Evolutionary conservation across 306 rosid genomes (phyloP).

Genomic region (Delonix regia): DNA sequence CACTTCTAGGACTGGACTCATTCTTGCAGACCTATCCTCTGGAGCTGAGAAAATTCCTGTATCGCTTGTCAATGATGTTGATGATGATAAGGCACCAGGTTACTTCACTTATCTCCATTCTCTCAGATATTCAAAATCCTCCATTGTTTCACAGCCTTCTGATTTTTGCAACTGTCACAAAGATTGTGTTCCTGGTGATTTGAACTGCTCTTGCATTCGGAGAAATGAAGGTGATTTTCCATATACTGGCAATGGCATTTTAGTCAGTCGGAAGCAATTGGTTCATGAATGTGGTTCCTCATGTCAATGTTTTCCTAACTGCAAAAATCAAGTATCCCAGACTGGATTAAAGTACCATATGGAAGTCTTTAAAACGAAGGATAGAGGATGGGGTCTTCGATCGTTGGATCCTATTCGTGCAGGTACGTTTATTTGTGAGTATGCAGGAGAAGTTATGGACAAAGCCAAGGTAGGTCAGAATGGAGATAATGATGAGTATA

Average conservation of each 20-base stretch:
- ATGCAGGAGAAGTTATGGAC: constrained; percentile 72
- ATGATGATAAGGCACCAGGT: constrained; percentile 58
- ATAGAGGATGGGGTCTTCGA: constrained; percentile 77
- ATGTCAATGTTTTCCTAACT: constrained; percentile 66
- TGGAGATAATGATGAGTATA: constrained; percentile 50
- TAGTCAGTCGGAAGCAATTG: constrained; percentile 57
- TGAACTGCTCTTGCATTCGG: constrained; percentile 63
- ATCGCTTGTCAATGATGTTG: constrained; percentile 69
- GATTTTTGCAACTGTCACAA: constrained; percentile 53
- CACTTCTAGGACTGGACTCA: constrained; percentile 62
- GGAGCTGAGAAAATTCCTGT: constrained; percentile 69
- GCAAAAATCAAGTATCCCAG: constrained; percentile 67
- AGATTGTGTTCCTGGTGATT: constrained; percentile 63
- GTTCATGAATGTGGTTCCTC: constrained; percentile 72
- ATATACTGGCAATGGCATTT: constrained; percentile 49
- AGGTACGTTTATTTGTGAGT: constrained; percentile 68
- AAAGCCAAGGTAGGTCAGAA: constrained; percentile 45
- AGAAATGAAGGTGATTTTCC: constrained; percentile 68
- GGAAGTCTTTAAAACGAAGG: constrained; percentile 68
- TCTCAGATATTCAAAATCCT: constrained; percentile 59
- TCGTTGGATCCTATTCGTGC: constrained; percentile 68
- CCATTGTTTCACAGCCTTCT: constrained; percentile 51
- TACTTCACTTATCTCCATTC: constrained; percentile 67
- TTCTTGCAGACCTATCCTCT: constrained; percentile 63
- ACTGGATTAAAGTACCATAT: constrained; percentile 58